Base-by-base conservation (phyloP, 1,284 basidiomycete species). In the Sporisorium reilianum region DNA sequence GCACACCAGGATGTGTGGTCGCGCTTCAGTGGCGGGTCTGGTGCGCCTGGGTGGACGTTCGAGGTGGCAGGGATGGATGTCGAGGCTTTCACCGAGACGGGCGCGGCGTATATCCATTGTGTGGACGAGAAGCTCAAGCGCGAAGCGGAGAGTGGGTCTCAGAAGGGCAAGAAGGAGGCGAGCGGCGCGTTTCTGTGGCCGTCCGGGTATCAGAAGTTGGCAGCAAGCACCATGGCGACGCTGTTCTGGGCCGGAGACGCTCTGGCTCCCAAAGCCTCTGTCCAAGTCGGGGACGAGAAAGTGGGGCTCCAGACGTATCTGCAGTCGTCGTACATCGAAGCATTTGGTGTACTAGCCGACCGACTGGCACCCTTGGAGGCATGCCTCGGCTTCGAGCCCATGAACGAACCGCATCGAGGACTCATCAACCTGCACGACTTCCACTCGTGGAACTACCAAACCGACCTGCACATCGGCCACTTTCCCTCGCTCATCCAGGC, bases 361-460 rank as follows among this genome's bases (percentile, higher is more conserved):
- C 87, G 89, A 0, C 87, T 98, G 2, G 91, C 90, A 7, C 89
- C 90, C 62, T 85, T 95, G 36, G 90, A 93, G 12, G 91, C 90
- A 4, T 92, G 97, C 0, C 81, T 97, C 18, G 96, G 96, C 0
- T 95, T 97, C 66, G 93, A 98, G 89, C 79, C 81, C 18, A 92
- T 97, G 89, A 99, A 99, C 80, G 96, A 99, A 85, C 96, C 96
- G 0, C 95, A 99, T 86, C 88, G 91, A 80, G 97, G 96, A 25
- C 97, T 95, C 81, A 90, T 97, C 66, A 90, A 92, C 61, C 87
- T 96, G 3, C 87, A 90, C 42, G 93, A 93, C 3, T 88, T 97
- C 55, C 90, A 97, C 79, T 87, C 87, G 32, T 98, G 93, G 86
- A 91, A 97, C 50, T 82, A 97, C 85, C 94, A 93, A 72, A 97